Evolutionary conservation across 805 yeast species (phyloP).

Genomic region (Candida jianshihensis): DNA sequence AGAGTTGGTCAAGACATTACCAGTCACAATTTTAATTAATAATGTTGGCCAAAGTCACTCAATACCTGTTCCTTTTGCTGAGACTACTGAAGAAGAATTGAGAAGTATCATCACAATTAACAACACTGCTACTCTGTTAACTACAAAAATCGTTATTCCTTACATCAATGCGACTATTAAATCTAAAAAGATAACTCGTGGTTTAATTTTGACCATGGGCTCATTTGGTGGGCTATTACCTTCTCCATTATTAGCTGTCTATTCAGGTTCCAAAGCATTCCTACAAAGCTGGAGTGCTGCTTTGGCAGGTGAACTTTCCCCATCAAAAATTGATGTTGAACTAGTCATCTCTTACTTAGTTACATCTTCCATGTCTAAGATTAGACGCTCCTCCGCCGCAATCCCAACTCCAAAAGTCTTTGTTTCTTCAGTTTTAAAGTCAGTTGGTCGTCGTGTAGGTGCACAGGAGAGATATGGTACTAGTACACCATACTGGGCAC

Average conservation of each 20-base stretch:
- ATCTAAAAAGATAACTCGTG: slow-evolving; percentile 38
- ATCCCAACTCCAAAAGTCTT: slow-evolving; percentile 81
- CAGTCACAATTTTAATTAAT: slow-evolving; percentile 73
- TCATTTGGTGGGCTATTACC: slow-evolving; percentile 94
- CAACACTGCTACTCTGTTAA: slow-evolving; percentile 73
- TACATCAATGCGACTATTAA: slow-evolving; percentile 49
- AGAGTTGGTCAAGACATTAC: slow-evolving; percentile 40
- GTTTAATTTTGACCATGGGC: slow-evolving; percentile 89
- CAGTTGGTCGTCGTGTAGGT: slow-evolving; percentile 80
- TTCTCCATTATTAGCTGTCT: slow-evolving; percentile 85
- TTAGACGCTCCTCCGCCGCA: slow-evolving; percentile 62
- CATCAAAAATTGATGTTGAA: slow-evolving; percentile 75
- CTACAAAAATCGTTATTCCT: slow-evolving; percentile 78
- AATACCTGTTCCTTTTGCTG: slow-evolving; percentile 88
- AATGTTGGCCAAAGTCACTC: slow-evolving; percentile 94
- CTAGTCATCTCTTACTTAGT: slow-evolving; percentile 82
- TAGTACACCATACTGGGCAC: slow-evolving; percentile 87
- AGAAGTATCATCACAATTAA: slow-evolving; percentile 78
- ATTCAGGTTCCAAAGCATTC: slow-evolving; percentile 94
- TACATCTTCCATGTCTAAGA: slow-evolving; percentile 92
- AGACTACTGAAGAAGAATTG: slow-evolving; percentile 70
- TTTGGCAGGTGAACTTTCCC: slow-evolving; percentile 73
- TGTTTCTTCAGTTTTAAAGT: slow-evolving; percentile 62
- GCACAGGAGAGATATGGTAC: slow-evolving; percentile 89
- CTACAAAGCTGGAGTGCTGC: slow-evolving; percentile 90